A percentile compares a stretch with the other conserved stretches of the same genome.
These are phyloP conservation scores for Venustampulla echinocandica DNA, from an alignment of 495 filamentous ascomycete species.

Conservation along the genomic window DNA sequence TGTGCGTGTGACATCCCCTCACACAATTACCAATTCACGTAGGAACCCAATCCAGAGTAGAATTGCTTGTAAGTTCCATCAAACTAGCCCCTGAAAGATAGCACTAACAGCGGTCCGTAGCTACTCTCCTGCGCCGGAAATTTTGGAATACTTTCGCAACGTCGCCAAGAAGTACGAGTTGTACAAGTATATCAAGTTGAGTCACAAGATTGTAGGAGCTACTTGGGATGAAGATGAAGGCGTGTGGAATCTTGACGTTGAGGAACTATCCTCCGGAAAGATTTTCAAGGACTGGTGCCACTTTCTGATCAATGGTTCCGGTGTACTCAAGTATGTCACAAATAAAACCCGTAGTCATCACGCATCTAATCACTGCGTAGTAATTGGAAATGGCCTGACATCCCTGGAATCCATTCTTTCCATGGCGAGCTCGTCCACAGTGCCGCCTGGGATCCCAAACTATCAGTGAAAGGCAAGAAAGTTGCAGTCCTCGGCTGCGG, in stretches of 20 bases:
- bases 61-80: no score
- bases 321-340: slow-evolving; percentile 23
- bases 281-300: slow-evolving; percentile 12
- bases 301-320: slow-evolving; percentile 13
- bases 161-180: slow-evolving; percentile 49
- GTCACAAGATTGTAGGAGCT: slow-evolving; percentile 5
- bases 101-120: no score
- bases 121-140: slow-evolving; percentile 49
- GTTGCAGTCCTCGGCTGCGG: slow-evolving; percentile 49
- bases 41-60: slow-evolving; percentile 42
- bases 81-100: no score
- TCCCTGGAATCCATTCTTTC: slow-evolving; percentile 45
- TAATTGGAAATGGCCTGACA: slow-evolving; percentile 43
- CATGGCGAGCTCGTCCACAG: slow-evolving; percentile 47
- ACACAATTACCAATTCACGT: slow-evolving; percentile 46
- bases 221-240: slow-evolving; percentile 10
- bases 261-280: slow-evolving; percentile 19
- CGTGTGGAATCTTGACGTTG: slow-evolving; percentile 1
- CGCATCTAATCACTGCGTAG: no score
- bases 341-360: background rate
- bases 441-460: slow-evolving; percentile 40
- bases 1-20: slow-evolving; percentile 45
- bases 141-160: slow-evolving; percentile 46
- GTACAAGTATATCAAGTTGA: slow-evolving; percentile 37
- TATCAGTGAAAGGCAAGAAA: slow-evolving; percentile 34